Evolutionary conservation across 2,329 filamentous ascomycete genomes (phyloP).

Genomic region (Magnaporthiopsis rhizophila): DNA sequence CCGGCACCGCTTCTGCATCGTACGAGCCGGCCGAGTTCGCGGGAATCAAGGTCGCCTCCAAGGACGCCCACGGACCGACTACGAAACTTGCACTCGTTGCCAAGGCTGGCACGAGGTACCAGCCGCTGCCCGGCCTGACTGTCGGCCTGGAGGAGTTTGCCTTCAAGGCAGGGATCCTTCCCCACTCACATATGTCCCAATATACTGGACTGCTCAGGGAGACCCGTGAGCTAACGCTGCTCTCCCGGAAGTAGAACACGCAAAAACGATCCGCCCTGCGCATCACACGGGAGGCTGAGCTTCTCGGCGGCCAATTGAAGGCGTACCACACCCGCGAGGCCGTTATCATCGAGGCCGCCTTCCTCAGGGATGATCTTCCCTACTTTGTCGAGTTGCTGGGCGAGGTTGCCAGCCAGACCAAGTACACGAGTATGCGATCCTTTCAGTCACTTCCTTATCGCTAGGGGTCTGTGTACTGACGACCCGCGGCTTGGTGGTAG

Average conservation of each 20-base stretch:
- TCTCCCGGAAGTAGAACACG: conserved; percentile 57
- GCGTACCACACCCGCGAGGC: conserved; percentile 90
- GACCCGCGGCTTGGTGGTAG: conserved; percentile 36
- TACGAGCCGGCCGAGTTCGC: conserved; percentile 82
- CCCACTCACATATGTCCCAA: neutral
- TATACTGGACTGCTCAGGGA: no score
- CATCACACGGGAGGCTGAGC: conserved; percentile 90
- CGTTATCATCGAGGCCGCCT: conserved; percentile 85
- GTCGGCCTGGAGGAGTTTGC: conserved; percentile 91
- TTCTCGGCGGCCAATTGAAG: conserved; percentile 83
- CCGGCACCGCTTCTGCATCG: conserved; percentile 59
- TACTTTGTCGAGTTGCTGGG: conserved; percentile 95
- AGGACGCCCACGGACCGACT: conserved; percentile 81
- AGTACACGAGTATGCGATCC: conserved; percentile 61
- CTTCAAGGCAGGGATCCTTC: conserved; percentile 66
- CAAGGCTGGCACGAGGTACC: conserved; percentile 90
- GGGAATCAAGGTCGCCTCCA: conserved; percentile 86
- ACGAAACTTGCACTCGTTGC: conserved; percentile 86
- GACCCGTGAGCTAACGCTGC: conserved; percentile 37
- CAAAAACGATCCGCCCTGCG: conserved; percentile 80
- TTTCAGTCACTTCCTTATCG: neutral
- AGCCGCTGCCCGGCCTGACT: conserved; percentile 81
- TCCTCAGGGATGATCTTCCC: conserved; percentile 89
- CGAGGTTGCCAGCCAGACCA: conserved; percentile 83
- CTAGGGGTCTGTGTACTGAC: conserved; percentile 11